Conservation (phyloP, 2,329 filamentous ascomycete species). For the Alternaria gaisen region DNA sequence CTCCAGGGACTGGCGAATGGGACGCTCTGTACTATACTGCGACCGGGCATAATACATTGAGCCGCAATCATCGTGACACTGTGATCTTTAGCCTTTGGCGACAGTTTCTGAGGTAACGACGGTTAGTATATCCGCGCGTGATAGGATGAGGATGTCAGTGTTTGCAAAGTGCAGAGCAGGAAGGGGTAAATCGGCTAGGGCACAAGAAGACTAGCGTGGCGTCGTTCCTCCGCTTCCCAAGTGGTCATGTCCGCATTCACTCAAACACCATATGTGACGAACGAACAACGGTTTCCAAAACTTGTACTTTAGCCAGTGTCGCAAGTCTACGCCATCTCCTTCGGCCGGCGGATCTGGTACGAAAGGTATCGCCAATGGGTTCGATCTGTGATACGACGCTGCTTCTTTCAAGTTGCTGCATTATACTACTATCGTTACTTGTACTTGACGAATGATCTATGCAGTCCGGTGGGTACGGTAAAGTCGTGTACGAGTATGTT, state of each 20-base stretch:
- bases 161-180: background rate
- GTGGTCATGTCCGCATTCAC: background rate
- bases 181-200: background rate
- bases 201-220: background rate
- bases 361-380: background rate
- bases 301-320: background rate
- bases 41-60: slow-evolving; percentile 29
- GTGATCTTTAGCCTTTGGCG: background rate
- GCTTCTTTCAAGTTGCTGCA: background rate
- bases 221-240: background rate
- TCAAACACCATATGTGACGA: background rate
- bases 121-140: background rate
- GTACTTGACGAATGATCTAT: background rate
- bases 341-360: background rate
- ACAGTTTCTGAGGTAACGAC: background rate
- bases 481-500: background rate
- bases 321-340: background rate
- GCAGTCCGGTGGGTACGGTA: background rate
- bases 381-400: background rate
- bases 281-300: background rate
- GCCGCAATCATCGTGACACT: slow-evolving; percentile 28
- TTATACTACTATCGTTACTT: background rate
- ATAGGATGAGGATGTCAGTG: background rate
- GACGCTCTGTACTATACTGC: slow-evolving; percentile 11
- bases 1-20: slow-evolving; percentile 20